phyloP scores from a whole-genome alignment of 345 rosid species.

The Luvunga scandens region DNA sequence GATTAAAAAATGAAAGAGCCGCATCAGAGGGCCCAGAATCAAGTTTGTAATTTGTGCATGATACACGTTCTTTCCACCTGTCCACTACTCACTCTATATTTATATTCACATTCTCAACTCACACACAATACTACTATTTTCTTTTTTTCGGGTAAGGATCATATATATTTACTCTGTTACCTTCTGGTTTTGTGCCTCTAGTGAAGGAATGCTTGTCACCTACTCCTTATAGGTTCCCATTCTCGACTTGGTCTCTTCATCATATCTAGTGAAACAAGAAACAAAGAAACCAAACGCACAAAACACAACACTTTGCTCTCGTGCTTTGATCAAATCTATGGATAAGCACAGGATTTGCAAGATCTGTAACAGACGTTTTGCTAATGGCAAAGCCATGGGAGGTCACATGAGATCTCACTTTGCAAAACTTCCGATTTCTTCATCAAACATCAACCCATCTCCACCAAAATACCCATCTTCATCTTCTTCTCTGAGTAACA shows the following conservation, averaged over 20 bases:
- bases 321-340: slow-evolving; percentile 19
- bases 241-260: slow-evolving; percentile 10
- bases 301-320: neutral
- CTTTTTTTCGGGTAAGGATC: slow-evolving; percentile 6
- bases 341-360: slow-evolving; percentile 36
- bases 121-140: neutral
- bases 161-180: neutral
- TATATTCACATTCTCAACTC: neutral
- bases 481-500: slow-evolving; percentile 22
- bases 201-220: slow-evolving; percentile 17
- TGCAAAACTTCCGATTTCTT: slow-evolving; percentile 41
- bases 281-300: neutral
- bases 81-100: neutral
- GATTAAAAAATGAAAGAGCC: neutral
- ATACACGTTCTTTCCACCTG: neutral
- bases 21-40: neutral
- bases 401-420: slow-evolving; percentile 71
- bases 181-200: slow-evolving; percentile 13
- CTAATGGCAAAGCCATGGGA: slow-evolving; percentile 70
- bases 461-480: slow-evolving; percentile 1
- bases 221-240: slow-evolving; percentile 14
- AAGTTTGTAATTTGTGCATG: neutral
- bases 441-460: slow-evolving; percentile 14
- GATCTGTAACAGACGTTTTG: slow-evolving; percentile 53
- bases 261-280: neutral